phyloP scores from a whole-genome alignment of 352 stramenopile genomes.

The Pythium grandisporangium region DNA sequence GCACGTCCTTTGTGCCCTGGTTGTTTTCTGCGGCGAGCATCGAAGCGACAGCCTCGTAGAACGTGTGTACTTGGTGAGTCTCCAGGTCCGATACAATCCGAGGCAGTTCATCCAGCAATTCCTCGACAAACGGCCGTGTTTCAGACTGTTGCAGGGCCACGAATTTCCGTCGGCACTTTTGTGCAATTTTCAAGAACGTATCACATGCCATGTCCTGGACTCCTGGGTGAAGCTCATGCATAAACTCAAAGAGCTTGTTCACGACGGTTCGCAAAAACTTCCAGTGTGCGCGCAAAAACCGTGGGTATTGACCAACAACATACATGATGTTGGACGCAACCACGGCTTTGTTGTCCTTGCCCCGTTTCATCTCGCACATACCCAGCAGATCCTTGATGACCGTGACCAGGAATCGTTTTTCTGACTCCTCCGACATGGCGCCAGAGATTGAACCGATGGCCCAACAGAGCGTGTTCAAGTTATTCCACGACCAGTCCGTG shows the following conservation, averaged over 20 bases:
- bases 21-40: slow-evolving; percentile 75
- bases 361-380: slow-evolving; percentile 96
- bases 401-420: slow-evolving; percentile 99
- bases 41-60: slow-evolving; percentile 97
- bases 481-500: slow-evolving; percentile 93
- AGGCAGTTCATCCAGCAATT: slow-evolving; percentile 92
- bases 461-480: slow-evolving; percentile 99
- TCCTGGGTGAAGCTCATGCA: slow-evolving; percentile 99
- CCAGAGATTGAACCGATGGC: slow-evolving; percentile 98
- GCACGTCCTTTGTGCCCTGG: slow-evolving; percentile 79
- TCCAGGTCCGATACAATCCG: slow-evolving; percentile 97
- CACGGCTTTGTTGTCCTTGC: slow-evolving; percentile 99
- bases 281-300: slow-evolving; percentile 98
- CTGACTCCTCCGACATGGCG: slow-evolving; percentile 98
- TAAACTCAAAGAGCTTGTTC: slow-evolving; percentile 99
- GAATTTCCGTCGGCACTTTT: slow-evolving; percentile 97
- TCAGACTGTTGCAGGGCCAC: slow-evolving; percentile 94
- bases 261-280: slow-evolving; percentile 99
- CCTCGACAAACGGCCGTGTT: slow-evolving; percentile 93
- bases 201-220: slow-evolving; percentile 99
- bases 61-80: slow-evolving; percentile 98
- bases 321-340: slow-evolving; percentile 99
- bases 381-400: slow-evolving; percentile 99
- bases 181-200: slow-evolving; percentile 99
- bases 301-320: slow-evolving; percentile 99